Conservation (phyloP, 441 rosid species). For the Gossypium lobatum region DNA sequence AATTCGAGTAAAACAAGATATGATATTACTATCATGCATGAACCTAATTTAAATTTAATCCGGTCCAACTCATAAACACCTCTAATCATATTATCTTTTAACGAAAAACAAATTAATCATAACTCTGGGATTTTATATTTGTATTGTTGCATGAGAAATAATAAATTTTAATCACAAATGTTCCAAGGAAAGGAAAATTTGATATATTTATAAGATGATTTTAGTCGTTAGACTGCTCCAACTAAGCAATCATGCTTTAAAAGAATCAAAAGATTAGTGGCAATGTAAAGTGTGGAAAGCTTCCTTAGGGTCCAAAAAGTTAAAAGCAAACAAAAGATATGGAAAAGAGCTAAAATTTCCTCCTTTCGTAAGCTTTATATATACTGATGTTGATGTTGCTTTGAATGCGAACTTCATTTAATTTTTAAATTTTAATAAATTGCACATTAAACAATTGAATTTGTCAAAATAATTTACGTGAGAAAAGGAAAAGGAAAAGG, state of each 20-base stretch:
- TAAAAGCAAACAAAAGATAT: background rate
- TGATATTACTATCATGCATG: too few relatives aligned
- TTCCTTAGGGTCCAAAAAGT: slow-evolving; percentile 10
- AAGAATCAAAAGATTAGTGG: slow-evolving; percentile 2
- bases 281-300: slow-evolving; percentile 5
- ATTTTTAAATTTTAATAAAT: too few relatives aligned
- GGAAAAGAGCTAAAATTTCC: background rate
- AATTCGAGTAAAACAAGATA: too few relatives aligned
- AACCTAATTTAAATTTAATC: too few relatives aligned
- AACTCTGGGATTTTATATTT: too few relatives aligned
- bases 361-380: too few relatives aligned
- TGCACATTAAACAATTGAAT: background rate
- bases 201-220: background rate
- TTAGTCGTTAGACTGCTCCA: background rate
- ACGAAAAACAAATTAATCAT: too few relatives aligned
- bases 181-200: background rate
- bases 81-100: too few relatives aligned
- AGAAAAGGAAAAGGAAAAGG: background rate
- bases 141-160: background rate
- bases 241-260: slow-evolving; percentile 12
- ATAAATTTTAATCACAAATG: background rate
- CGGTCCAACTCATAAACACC: too few relatives aligned
- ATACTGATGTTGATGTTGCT: too few relatives aligned
- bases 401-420: too few relatives aligned
- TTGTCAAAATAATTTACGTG: background rate